phyloP scores from a whole-genome alignment of 2,329 filamentous ascomycete genomes.

The Cucurbitaria berberidis region DNA sequence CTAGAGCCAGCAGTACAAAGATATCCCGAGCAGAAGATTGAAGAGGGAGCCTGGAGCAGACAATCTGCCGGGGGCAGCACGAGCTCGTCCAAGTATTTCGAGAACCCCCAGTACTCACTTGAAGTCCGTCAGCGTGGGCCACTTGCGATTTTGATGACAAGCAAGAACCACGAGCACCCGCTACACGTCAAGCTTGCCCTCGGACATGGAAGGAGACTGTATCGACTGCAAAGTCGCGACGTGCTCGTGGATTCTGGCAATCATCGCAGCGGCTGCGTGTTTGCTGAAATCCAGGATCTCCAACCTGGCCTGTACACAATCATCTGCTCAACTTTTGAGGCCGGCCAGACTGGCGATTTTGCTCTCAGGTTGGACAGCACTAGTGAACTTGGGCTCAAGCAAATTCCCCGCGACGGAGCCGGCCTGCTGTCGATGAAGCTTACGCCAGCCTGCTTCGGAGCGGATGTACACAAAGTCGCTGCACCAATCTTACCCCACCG shows the following conservation, averaged over 20 bases:
- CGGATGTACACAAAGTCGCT: slow-evolving; percentile 60
- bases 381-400: slow-evolving; percentile 60
- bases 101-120: slow-evolving; percentile 86
- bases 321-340: slow-evolving; percentile 89
- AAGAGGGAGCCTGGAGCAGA: slow-evolving; percentile 74
- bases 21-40: slow-evolving; percentile 65
- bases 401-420: slow-evolving; percentile 74
- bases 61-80: slow-evolving; percentile 86
- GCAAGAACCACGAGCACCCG: slow-evolving; percentile 69
- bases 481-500: slow-evolving; percentile 58
- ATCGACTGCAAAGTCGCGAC: slow-evolving; percentile 73
- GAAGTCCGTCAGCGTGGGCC: slow-evolving; percentile 62
- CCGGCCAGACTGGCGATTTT: slow-evolving; percentile 76
- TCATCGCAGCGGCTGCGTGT: slow-evolving; percentile 79
- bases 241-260: slow-evolving; percentile 85
- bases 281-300: slow-evolving; percentile 67
- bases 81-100: slow-evolving; percentile 74
- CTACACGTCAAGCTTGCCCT: slow-evolving; percentile 87
- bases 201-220: slow-evolving; percentile 74
- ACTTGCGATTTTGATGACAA: slow-evolving; percentile 76
- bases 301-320: slow-evolving; percentile 81
- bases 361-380: slow-evolving; percentile 75
- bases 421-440: slow-evolving; percentile 72
- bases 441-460: slow-evolving; percentile 57
- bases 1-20: slow-evolving; percentile 67